These are phyloP conservation scores for Akanthomyces lecanii DNA, from an alignment of 2,329 filamentous ascomycete genomes.

Conservation along the genomic window DNA sequence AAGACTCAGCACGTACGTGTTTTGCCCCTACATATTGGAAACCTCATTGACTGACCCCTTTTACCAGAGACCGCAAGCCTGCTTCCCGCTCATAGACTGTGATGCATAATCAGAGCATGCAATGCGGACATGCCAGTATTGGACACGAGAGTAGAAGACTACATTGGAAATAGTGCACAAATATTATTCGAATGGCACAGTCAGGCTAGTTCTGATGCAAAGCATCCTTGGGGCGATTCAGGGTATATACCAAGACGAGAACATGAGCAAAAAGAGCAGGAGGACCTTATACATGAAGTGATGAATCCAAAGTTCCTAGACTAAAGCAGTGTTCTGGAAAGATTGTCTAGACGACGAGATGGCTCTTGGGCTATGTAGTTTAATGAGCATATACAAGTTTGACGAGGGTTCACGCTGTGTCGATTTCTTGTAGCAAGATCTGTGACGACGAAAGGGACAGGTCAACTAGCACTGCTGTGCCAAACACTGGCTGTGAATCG, in stretches of 20 bases:
- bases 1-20: slow-evolving; percentile 89
- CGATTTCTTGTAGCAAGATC: background rate
- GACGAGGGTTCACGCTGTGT: background rate
- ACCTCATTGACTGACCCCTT: background rate
- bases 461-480: background rate
- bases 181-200: background rate
- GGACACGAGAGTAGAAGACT: background rate
- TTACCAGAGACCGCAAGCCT: slow-evolving; percentile 9
- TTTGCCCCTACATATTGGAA: background rate
- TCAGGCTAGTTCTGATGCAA: slow-evolving; percentile 1
- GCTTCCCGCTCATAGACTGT: background rate
- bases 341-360: background rate
- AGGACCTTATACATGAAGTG: background rate
- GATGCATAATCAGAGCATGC: background rate
- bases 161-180: background rate
- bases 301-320: background rate
- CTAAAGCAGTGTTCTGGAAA: slow-evolving; percentile 2
- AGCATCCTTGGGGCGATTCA: background rate
- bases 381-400: slow-evolving; percentile 9
- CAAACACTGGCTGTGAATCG: background rate
- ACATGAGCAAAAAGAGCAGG: background rate
- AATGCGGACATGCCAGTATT: background rate
- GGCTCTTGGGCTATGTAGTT: background rate
- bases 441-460: background rate
- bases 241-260: slow-evolving; percentile 3